Conservation (phyloP, 2,329 filamentous ascomycete genomes). For the Sclerotinia glacialis region DNA sequence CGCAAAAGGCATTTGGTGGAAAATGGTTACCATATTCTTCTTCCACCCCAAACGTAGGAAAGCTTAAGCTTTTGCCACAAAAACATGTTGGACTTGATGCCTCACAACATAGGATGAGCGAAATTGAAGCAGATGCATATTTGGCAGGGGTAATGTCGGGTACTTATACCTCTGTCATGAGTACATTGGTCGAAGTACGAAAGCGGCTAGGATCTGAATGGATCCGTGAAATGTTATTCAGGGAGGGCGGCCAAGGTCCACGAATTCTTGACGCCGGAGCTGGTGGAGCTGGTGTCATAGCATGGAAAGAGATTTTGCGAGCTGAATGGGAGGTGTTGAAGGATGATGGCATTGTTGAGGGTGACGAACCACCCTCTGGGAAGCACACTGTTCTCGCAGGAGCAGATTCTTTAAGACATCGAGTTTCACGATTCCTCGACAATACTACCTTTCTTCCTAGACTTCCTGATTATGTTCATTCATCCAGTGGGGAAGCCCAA, state of each 20-base stretch:
- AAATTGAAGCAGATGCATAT: slow-evolving; percentile 73
- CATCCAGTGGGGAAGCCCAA: slow-evolving; percentile 56
- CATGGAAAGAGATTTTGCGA: slow-evolving; percentile 73
- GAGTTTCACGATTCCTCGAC: slow-evolving; percentile 72
- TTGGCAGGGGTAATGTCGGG: slow-evolving; percentile 67
- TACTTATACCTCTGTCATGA: slow-evolving; percentile 65
- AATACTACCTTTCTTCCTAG: slow-evolving; percentile 91
- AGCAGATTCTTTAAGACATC: slow-evolving; percentile 69
- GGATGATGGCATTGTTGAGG: slow-evolving; percentile 47
- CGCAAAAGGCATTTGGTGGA: slow-evolving; percentile 75
- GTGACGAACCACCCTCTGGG: slow-evolving; percentile 57
- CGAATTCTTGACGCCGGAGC: slow-evolving; percentile 72
- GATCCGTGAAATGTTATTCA: slow-evolving; percentile 61
- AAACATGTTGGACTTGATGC: slow-evolving; percentile 63
- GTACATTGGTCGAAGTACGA: slow-evolving; percentile 68
- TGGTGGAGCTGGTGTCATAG: slow-evolving; percentile 69
- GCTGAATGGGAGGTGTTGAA: slow-evolving; percentile 77
- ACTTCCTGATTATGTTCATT: slow-evolving; percentile 80
- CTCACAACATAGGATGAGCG: slow-evolving; percentile 63
- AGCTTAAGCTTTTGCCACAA: slow-evolving; percentile 56
- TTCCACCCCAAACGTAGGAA: slow-evolving; percentile 56
- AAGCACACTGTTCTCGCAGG: slow-evolving; percentile 80
- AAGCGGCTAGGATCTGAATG: slow-evolving; percentile 69
- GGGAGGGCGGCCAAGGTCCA: slow-evolving; percentile 53
- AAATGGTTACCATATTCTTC: slow-evolving; percentile 72